Percentiles rank a stretch among this genome's conserved stretches.
Conservation (phyloP, 163 green algal genomes). For the Scenedesmus sp. region DNA sequence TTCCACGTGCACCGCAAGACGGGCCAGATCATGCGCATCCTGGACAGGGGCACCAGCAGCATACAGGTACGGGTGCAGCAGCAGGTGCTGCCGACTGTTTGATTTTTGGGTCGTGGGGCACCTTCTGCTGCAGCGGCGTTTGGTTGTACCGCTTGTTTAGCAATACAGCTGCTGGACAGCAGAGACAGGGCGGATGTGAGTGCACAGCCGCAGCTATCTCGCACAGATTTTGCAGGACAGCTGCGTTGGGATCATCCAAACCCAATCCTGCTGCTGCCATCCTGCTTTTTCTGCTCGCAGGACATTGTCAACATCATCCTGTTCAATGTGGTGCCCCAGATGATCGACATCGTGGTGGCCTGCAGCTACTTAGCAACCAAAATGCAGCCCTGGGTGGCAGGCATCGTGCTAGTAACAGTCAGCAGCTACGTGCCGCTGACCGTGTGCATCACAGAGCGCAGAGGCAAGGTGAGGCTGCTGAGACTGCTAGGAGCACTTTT, state of each 20-base stretch:
- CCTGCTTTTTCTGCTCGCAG: constrained; percentile 34
- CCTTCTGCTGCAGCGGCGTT: not conserved
- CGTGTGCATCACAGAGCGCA: constrained; percentile 67
- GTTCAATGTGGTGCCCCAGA: constrained; percentile 80
- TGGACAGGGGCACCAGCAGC: constrained; percentile 83
- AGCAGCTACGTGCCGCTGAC: constrained; percentile 73
- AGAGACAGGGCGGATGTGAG: too few species aligned
- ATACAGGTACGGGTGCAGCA: constrained; percentile 56
- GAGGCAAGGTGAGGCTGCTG: constrained; percentile 57
- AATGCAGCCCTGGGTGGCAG: constrained; percentile 75
- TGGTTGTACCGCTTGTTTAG: too few species aligned
- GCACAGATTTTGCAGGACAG: too few species aligned
- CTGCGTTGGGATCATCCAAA: too few species aligned
- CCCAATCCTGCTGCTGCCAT: too few species aligned
- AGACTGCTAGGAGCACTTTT: not conserved
- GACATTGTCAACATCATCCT: constrained; percentile 82
- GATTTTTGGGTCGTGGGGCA: not conserved
- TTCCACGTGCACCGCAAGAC: constrained; percentile 92
- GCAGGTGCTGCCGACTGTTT: not conserved
- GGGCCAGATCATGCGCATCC: constrained; percentile 85
- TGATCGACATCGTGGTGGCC: constrained; percentile 84
- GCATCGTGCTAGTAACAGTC: constrained; percentile 74
- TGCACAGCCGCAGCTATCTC: too few species aligned
- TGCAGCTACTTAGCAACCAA: constrained; percentile 75
- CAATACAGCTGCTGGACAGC: too few species aligned